phyloP scores from a whole-genome alignment of 179 eudicot genomes.

The Spergularia azorica region DNA sequence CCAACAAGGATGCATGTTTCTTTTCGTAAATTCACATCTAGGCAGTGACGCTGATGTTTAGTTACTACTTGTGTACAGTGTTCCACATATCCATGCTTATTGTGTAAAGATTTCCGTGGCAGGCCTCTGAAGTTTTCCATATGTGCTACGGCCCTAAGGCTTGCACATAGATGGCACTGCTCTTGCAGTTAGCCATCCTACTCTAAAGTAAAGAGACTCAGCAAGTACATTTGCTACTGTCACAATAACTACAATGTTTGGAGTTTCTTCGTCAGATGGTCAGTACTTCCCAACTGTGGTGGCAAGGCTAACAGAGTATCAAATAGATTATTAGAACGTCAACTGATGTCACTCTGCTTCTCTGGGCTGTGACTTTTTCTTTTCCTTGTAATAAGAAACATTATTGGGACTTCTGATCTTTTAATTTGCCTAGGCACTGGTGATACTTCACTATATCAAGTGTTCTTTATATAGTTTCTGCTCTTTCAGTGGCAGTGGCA shows the following conservation, averaged over 20 bases:
- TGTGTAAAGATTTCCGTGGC: not conserved
- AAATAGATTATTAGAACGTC: not conserved
- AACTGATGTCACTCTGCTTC: not conserved
- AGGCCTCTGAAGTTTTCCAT: not conserved
- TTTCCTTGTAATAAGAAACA: not conserved
- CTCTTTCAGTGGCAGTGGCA: too few relatives aligned
- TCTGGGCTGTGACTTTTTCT: not conserved
- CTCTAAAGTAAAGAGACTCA: not conserved
- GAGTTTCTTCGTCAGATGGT: not conserved
- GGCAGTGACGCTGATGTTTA: constrained; percentile 1
- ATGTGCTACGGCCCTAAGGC: not conserved
- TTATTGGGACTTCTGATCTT: not conserved
- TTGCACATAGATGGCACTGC: not conserved
- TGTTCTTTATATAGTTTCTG: too few relatives aligned
- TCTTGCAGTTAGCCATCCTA: not conserved
- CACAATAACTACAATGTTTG: not conserved
- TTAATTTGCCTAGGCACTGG: not conserved
- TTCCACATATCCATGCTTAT: not conserved
- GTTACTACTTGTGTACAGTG: not conserved
- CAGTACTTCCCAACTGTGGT: not conserved
- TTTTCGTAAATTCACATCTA: not conserved
- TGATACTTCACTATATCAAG: not conserved
- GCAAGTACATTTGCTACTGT: not conserved
- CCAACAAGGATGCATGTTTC: not conserved
- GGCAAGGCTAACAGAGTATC: not conserved